A percentile compares a stretch with the other conserved stretches of the same genome.
Conservation (phyloP, 768 basidiomycete species). For the Lyophyllum decastes region DNA sequence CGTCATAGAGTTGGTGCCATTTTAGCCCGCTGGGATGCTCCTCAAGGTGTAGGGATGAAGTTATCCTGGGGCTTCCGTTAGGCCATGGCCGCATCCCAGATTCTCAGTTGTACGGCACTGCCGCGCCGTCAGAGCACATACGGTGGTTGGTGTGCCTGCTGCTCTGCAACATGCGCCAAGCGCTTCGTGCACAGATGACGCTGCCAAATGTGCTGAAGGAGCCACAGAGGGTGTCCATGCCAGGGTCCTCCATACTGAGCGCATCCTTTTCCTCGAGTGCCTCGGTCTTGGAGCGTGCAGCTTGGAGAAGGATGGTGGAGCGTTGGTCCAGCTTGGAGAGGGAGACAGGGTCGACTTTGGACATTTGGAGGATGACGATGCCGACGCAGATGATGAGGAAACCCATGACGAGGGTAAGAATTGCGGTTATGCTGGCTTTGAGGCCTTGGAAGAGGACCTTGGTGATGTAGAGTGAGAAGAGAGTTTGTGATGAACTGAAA, state of each 20-base stretch:
- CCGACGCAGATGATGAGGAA: conserved; percentile 92
- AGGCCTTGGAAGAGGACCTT: conserved; percentile 91
- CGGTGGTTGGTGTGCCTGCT: conserved; percentile 34
- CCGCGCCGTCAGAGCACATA: conserved; percentile 36
- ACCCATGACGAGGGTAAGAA: conserved; percentile 89
- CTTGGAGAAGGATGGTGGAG: conserved; percentile 88
- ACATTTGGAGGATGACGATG: conserved; percentile 94
- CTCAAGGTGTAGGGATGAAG: too few species aligned
- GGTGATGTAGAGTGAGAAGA: not conserved
- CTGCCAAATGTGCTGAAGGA: conserved; percentile 91
- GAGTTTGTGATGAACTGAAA: not conserved
- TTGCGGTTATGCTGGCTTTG: conserved; percentile 69
- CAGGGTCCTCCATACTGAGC: conserved; percentile 80
- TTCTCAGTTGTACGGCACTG: conserved; percentile 33
- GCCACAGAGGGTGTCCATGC: conserved; percentile 89
- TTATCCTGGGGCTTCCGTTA: conserved; percentile 2
- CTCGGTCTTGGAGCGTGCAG: conserved; percentile 71
- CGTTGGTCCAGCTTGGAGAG: conserved; percentile 84
- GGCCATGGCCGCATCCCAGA: conserved; percentile 16
- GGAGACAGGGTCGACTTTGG: conserved; percentile 85
- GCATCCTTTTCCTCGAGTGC: conserved; percentile 67
- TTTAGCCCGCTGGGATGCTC: conserved; percentile 47
- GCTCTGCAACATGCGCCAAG: conserved; percentile 50
- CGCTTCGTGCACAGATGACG: conserved; percentile 74
- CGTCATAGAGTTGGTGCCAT: conserved; percentile 87